These are phyloP conservation scores for Chlorella vulgaris DNA, from an alignment of 139 green algal genomes.

Conservation along the genomic window DNA sequence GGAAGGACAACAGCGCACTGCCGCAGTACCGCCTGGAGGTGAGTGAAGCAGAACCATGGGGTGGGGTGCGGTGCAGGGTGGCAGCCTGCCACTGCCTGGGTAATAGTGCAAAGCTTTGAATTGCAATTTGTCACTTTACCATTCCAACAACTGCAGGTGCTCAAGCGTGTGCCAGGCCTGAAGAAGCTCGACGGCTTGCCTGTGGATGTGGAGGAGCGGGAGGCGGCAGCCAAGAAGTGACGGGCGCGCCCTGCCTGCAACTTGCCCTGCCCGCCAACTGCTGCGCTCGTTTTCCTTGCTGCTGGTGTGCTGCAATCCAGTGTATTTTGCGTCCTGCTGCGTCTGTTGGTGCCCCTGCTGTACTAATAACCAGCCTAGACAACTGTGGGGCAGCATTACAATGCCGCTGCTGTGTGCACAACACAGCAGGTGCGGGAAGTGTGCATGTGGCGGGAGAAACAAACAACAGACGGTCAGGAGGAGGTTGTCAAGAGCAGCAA, in stretches of 20 bases:
- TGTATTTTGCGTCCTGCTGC: too few relatives aligned
- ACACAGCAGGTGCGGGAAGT: background rate
- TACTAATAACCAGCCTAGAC: too few relatives aligned
- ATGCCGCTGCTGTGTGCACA: background rate
- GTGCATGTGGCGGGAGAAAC: background rate
- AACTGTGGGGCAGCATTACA: background rate
- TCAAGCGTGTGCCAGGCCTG: conserved; percentile 84
- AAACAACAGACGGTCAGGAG: background rate
- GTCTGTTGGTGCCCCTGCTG: too few relatives aligned
- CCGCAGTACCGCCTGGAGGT: conserved; percentile 83
- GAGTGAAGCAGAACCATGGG: too few relatives aligned
- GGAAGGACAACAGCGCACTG: conserved; percentile 63
- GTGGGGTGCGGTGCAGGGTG: background rate
- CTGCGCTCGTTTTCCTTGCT: background rate
- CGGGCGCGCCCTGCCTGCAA: too few relatives aligned
- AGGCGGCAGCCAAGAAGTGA: conserved; percentile 56
- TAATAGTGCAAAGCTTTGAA: background rate
- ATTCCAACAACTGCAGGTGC: too few relatives aligned
- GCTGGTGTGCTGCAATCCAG: background rate
- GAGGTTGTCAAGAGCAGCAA: too few relatives aligned
- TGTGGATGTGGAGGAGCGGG: conserved; percentile 83
- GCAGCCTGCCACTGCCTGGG: background rate
- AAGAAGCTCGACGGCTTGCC: conserved; percentile 93
- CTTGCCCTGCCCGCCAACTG: background rate
- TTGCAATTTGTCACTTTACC: too few relatives aligned